phyloP scores from a whole-genome alignment of 2,329 filamentous ascomycete species.

The Hortaea sp. region DNA sequence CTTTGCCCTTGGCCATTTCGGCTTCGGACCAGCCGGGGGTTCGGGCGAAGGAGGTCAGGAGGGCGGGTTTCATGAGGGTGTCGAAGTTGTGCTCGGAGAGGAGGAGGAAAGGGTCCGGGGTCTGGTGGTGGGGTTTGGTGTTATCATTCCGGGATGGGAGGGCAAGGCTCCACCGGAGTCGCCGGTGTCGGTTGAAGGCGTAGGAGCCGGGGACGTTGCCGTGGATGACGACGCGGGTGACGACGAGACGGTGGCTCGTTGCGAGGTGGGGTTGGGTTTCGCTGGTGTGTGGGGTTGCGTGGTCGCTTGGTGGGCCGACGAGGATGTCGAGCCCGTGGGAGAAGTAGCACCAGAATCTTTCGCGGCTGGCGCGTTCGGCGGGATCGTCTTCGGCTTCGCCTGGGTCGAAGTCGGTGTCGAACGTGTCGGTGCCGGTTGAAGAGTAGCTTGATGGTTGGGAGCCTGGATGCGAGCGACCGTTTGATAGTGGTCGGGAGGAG shows the following conservation, averaged over 20 bases:
- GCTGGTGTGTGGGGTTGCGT: conserved; percentile 13
- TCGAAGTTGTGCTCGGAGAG: conserved; percentile 69
- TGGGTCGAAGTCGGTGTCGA: conserved; percentile 35
- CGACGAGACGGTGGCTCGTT: conserved; percentile 52
- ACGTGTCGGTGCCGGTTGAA: conserved; percentile 33
- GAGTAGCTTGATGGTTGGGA: conserved; percentile 28
- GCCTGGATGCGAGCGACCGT: conserved; percentile 15
- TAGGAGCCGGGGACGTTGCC: conserved; percentile 93
- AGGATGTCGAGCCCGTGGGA: conserved; percentile 89
- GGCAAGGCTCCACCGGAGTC: conserved; percentile 70
- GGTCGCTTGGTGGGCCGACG: conserved; percentile 60
- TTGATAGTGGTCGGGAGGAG: conserved; percentile 15
- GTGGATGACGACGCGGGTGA: conserved; percentile 86
- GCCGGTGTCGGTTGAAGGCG: conserved; percentile 87
- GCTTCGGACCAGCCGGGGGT: conserved; percentile 43
- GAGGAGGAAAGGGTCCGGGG: conserved; percentile 27
- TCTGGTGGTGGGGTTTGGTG: background rate
- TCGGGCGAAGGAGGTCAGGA: conserved; percentile 21
- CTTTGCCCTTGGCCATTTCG: conserved; percentile 34
- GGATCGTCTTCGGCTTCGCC: conserved; percentile 45
- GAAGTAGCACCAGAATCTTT: conserved; percentile 95
- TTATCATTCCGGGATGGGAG: conserved; percentile 3
- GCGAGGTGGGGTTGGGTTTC: conserved; percentile 11
- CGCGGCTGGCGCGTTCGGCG: conserved; percentile 45
- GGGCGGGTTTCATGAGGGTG: conserved; percentile 51